Evolutionary conservation across 495 filamentous ascomycete species (phyloP).

Genomic region (Daldinia grandis): DNA sequence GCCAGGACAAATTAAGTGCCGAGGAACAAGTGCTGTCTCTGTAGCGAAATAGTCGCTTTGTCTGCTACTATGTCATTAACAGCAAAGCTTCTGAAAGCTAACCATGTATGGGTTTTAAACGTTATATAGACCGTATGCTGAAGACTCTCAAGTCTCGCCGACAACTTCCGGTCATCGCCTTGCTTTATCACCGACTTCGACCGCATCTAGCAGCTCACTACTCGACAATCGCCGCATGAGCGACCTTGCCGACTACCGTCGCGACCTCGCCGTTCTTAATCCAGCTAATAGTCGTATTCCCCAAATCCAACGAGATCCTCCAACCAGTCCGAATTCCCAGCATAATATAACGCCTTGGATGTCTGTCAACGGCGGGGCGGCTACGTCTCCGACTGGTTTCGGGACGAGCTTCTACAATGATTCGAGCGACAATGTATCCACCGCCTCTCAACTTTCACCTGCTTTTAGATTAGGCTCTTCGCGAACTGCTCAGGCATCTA

Average conservation of each 20-base stretch:
- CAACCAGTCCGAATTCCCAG: conserved; percentile 56
- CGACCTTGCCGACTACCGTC: conserved; percentile 71
- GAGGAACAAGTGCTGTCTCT: conserved; percentile 3
- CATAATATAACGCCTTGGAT: conserved; percentile 59
- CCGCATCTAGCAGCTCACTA: conserved; percentile 56
- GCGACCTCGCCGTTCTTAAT: conserved; percentile 74
- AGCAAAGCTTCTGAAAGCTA: conserved; percentile 42
- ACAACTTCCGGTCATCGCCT: conserved; percentile 55
- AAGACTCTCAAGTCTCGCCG: conserved; percentile 63
- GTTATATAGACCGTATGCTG: conserved; percentile 49
- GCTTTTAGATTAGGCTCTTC: conserved; percentile 72
- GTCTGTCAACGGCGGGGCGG: conserved; percentile 48
- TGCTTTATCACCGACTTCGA: conserved; percentile 58
- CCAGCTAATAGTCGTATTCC: conserved; percentile 63
- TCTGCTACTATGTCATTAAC: conserved; percentile 38
- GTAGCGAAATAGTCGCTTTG: conserved; percentile 18
- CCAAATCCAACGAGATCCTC: conserved; percentile 62
- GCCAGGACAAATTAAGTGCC: background rate
- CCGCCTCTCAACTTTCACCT: conserved; percentile 68
- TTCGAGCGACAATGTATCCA: conserved; percentile 68
- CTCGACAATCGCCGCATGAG: conserved; percentile 60
- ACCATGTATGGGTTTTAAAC: conserved; percentile 14
- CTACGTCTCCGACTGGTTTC: conserved; percentile 44
- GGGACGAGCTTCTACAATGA: conserved; percentile 69
- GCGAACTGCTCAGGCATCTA: conserved; percentile 55